Conservation (phyloP, 1,139 yeast genomes). For the Suhomyces bribrorum region DNA sequence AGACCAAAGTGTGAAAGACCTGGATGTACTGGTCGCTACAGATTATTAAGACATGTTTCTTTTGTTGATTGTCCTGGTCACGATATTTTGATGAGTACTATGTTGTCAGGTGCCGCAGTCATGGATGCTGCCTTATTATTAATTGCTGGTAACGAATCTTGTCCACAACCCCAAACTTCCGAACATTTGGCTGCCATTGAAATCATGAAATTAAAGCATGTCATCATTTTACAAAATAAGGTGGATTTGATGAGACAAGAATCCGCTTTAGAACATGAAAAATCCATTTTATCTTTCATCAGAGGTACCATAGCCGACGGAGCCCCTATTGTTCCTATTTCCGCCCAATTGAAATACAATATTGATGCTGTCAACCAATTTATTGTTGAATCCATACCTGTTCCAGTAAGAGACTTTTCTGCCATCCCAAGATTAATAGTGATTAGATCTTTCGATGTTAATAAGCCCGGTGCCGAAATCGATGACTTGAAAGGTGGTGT, state of each 20-base stretch:
- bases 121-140: constrained; percentile 98
- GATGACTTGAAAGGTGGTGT: constrained; percentile 99
- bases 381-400: constrained; percentile 93
- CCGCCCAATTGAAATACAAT: constrained; percentile 97
- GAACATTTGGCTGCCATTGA: constrained; percentile 99
- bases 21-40: constrained; percentile 83
- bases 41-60: constrained; percentile 91
- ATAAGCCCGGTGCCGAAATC: constrained; percentile 98
- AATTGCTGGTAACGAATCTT: constrained; percentile 97
- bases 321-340: constrained; percentile 97
- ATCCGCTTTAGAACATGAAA: constrained; percentile 92
- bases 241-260: constrained; percentile 99
- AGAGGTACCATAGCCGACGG: constrained; percentile 99
- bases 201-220: constrained; percentile 97
- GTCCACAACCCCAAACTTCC: constrained; percentile 99
- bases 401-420: constrained; percentile 91
- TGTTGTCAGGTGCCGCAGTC: constrained; percentile 99
- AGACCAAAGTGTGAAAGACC: constrained; percentile 87
- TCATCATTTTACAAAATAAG: constrained; percentile 93
- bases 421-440: constrained; percentile 95
- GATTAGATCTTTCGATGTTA: constrained; percentile 97
- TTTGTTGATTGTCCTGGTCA: constrained; percentile 99
- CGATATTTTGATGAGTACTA: constrained; percentile 99
- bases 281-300: constrained; percentile 86
- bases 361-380: constrained; percentile 98